phyloP scores from a whole-genome alignment of 2,329 filamentous ascomycete species.

The Verticillium longisporum region DNA sequence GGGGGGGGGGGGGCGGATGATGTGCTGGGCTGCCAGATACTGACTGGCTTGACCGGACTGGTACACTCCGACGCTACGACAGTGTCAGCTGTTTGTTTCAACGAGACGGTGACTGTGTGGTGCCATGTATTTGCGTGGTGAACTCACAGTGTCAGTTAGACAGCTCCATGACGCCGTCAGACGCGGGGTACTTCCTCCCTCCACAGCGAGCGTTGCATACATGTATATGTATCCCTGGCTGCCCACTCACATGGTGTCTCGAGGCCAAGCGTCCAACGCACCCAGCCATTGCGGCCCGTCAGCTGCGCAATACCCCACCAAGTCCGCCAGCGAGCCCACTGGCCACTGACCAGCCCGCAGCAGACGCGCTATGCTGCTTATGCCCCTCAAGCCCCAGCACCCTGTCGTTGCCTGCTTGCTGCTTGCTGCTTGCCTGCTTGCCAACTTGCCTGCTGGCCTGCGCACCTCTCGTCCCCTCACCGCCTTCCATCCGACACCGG shows the following conservation, averaged over 20 bases:
- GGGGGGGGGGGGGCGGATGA: neutral
- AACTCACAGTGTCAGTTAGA: neutral
- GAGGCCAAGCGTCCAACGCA: neutral
- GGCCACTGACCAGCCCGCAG: too few species aligned
- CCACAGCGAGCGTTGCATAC: neutral
- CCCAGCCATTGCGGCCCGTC: neutral
- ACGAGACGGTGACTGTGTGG: neutral
- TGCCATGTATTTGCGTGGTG: fast-evolving
- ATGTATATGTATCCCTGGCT: neutral
- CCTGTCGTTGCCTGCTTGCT: too few species aligned
- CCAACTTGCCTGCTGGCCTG: too few species aligned
- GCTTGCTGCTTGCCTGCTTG: too few species aligned
- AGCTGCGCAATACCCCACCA: neutral
- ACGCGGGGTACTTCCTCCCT: neutral
- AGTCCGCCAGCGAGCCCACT: neutral
- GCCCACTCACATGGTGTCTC: neutral
- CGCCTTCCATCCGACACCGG: neutral
- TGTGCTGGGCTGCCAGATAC: neutral
- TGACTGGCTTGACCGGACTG: neutral
- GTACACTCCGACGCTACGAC: neutral
- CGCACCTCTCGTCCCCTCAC: neutral
- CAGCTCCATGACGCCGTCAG: neutral
- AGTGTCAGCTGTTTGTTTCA: neutral
- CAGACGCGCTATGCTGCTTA: too few species aligned
- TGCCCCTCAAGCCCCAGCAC: too few species aligned